Conservation (phyloP, 305 asterid genomes). For the Solanum hybrid region DNA sequence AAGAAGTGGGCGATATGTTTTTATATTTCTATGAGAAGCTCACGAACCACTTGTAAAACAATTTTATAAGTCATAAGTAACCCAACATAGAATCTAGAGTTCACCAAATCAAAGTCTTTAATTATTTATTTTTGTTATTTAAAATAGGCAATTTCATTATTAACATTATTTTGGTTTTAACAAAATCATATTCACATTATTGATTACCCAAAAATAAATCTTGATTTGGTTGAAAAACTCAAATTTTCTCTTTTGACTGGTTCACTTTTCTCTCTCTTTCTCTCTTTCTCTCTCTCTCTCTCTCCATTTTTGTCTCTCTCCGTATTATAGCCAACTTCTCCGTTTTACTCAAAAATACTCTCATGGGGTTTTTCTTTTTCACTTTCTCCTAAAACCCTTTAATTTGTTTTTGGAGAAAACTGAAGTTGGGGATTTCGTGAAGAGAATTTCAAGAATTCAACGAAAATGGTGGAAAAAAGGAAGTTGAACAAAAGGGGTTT, state of each 20-base stretch:
- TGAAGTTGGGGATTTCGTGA: background rate
- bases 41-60: background rate
- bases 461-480: slow-evolving; percentile 43
- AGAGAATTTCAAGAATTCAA: background rate
- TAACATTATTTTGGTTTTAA: background rate
- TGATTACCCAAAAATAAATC: background rate
- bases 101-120: background rate
- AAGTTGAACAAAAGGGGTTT: slow-evolving; percentile 41
- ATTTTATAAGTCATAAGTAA: background rate
- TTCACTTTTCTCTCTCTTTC: no score
- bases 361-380: background rate
- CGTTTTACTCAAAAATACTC: background rate
- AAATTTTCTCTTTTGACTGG: background rate
- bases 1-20: background rate
- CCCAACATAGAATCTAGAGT: background rate
- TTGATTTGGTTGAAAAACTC: background rate
- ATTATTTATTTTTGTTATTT: background rate
- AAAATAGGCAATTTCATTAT: background rate
- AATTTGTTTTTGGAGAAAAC: background rate
- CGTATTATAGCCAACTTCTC: background rate
- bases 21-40: background rate
- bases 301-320: background rate
- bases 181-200: background rate
- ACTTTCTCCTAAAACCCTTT: slow-evolving; percentile 1
- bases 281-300: background rate